phyloP scores from a whole-genome alignment of 1,284 basidiomycete species.

The Ganoderma resinaceum region DNA sequence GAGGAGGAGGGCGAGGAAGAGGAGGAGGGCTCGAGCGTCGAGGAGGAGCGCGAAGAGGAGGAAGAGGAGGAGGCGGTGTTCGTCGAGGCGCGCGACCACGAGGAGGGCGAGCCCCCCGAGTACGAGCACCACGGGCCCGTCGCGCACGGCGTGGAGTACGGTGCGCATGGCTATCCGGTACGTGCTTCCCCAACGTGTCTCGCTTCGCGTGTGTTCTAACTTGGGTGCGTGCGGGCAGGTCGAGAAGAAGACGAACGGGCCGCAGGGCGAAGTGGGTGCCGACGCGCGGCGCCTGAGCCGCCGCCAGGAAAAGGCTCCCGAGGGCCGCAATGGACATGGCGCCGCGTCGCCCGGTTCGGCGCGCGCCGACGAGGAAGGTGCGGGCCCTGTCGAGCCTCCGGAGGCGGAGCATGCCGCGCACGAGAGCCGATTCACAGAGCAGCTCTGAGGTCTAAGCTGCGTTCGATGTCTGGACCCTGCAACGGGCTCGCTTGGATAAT shows the following conservation, averaged over 20 bases:
- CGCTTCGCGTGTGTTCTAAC: neutral
- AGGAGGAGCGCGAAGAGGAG: conserved; percentile 81
- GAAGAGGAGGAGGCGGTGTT: conserved; percentile 62
- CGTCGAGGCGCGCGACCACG: conserved; percentile 48
- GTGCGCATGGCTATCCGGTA: conserved; percentile 72
- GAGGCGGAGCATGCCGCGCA: conserved; percentile 38
- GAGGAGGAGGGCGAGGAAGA: conserved; percentile 78
- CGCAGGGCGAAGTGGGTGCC: conserved; percentile 35
- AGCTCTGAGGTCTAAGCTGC: conserved; percentile 9
- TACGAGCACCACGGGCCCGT: conserved; percentile 56
- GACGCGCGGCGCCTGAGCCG: conserved; percentile 56
- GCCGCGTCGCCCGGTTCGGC: neutral
- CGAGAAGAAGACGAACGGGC: conserved; percentile 38
- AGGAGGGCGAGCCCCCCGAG: conserved; percentile 55
- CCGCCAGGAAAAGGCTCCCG: conserved; percentile 76
- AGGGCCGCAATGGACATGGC: conserved; percentile 52
- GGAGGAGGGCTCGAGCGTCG: conserved; percentile 74
- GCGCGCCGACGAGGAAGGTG: conserved; percentile 31
- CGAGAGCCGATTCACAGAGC: conserved; percentile 21
- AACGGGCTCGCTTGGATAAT: neutral
- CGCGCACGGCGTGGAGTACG: conserved; percentile 41
- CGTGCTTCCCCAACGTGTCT: neutral
- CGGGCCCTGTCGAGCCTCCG: conserved; percentile 29
- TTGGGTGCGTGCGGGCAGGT: conserved; percentile 29
- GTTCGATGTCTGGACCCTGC: neutral